Percentiles rank a stretch among this genome's conserved stretches.
phyloP scores from a whole-genome alignment of 257 asterid genomes.

The Ballota nigra region DNA sequence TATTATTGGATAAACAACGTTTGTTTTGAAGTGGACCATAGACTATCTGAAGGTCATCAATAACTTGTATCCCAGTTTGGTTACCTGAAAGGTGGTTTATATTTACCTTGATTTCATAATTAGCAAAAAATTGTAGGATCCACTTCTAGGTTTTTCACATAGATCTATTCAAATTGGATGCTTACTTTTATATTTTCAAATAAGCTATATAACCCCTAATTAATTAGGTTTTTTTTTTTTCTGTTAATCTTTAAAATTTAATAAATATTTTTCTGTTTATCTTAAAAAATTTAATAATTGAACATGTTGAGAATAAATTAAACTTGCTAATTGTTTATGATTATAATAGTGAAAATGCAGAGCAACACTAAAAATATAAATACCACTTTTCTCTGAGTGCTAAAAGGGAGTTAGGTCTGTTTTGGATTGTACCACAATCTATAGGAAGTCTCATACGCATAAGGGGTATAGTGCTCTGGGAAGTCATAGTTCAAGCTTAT shows the following conservation, averaged over 20 bases:
- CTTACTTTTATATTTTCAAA: background rate
- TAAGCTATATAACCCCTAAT: background rate
- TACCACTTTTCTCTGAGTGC: no score
- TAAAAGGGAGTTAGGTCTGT: no score
- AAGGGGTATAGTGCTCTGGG: no score
- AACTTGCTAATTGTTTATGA: no score
- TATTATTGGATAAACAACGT: background rate
- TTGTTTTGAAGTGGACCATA: conserved; percentile 1
- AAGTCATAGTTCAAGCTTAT: no score
- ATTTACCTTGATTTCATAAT: background rate
- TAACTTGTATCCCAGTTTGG: conserved; percentile 14
- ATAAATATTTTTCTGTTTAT: no score
- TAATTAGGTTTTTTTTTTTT: no score
- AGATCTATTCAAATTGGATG: background rate
- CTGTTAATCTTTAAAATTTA: background rate
- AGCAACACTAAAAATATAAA: no score
- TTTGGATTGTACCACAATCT: no score
- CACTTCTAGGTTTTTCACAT: background rate
- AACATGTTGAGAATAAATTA: no score
- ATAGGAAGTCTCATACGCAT: no score
- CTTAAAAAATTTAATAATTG: background rate
- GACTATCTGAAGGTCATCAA: conserved; percentile 9
- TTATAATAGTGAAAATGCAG: no score
- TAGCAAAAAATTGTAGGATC: background rate
- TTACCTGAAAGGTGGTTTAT: conserved; percentile 5